Base-by-base conservation (phyloP, 345 rosid species). In the Trapa incisa region DNA sequence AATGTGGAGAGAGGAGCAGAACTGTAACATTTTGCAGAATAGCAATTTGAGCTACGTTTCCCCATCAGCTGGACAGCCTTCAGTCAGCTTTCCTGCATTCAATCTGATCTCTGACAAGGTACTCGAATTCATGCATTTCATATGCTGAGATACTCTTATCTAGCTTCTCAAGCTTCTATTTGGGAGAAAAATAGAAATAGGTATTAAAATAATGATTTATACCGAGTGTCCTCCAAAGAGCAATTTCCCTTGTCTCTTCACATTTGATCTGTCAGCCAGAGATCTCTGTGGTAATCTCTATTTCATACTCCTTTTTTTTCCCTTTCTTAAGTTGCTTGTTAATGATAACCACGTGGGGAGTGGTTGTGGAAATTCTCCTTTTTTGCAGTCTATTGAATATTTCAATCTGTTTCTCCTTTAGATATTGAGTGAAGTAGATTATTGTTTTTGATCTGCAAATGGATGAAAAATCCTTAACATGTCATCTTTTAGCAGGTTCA, bases 31-130 rank as follows among this genome's bases (percentile, higher is more conserved):
- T 72, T 75, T 41, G 61, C 76, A 16, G 76, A 75, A 65, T 65
- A 58, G 63, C 16, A 39, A 48, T 42, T 14, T 65, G 67, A 65
- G 14, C 43, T 74, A 70, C 72, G 33, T 72, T 83, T 58, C 72
- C 78, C 66, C 75, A 22, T 41, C 61, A 50, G 52, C 69, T 11
- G 71, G 68, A 56, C 82, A 73, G 62, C 68, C 82, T 60, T 67
- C 82, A 41, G 68, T 65, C 47, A 45, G 69, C 71, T 75, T 78
- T 61, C 80, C 83, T 17, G 16, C 80, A 45, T 79, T 72, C 65
- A 79, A 69, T 17, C 16, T 63, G 45, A 64, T 73, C 68, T 32
- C 83, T 11, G 72, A 76, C 69, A 80, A 80, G 89, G 89, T 79
- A 63, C 38, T 33, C 42, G 52, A 41, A 42, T 41, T 43, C 45